Evolutionary conservation across 441 rosid species (phyloP).

Genomic region (Populus hybrid): DNA sequence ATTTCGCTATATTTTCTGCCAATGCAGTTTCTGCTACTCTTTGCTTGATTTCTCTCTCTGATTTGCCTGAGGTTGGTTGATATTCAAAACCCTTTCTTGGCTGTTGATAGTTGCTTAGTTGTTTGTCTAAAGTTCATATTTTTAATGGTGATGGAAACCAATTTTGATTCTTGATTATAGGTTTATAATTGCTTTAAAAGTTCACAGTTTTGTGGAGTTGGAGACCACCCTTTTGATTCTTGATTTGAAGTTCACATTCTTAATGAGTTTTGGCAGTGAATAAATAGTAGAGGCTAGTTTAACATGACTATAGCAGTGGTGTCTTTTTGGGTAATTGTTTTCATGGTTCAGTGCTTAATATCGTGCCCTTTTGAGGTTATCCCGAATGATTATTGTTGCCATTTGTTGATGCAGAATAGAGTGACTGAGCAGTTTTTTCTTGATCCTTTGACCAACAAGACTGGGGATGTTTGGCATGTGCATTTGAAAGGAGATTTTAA

Average conservation of each 20-base stretch:
- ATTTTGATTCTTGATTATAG: not conserved
- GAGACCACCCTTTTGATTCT: too few relatives aligned
- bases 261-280: not conserved
- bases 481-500: constrained; percentile 63
- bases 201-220: not conserved
- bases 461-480: constrained; percentile 86
- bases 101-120: too few relatives aligned
- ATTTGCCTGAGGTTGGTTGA: constrained; percentile 56
- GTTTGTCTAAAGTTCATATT: not conserved
- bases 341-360: not conserved
- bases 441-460: constrained; percentile 60
- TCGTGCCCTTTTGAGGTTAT: not conserved
- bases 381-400: not conserved
- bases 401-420: constrained; percentile 41
- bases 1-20: constrained; percentile 70
- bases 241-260: too few relatives aligned
- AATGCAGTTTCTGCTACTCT: constrained; percentile 73
- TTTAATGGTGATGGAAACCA: not conserved
- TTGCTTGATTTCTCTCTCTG: constrained; percentile 59
- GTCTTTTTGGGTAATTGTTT: too few relatives aligned
- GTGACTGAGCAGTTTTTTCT: constrained; percentile 72
- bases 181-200: not conserved
- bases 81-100: not conserved
- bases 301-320: not conserved
- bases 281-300: not conserved